phyloP scores from a whole-genome alignment of 2,329 filamentous ascomycete species.

The Thielaviopsis populi region DNA sequence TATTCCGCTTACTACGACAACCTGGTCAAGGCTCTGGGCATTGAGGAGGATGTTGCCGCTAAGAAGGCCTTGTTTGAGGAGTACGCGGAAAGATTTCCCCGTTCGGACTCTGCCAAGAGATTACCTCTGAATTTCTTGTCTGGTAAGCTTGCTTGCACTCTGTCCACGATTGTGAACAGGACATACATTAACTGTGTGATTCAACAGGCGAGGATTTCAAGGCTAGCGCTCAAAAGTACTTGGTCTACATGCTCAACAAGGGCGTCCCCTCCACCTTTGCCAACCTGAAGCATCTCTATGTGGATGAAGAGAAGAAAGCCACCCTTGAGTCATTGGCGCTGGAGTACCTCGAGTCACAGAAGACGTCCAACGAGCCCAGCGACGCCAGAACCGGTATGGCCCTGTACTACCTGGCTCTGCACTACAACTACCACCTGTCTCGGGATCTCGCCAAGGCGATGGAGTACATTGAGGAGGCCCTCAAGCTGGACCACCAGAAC shows the following conservation, averaged over 20 bases:
- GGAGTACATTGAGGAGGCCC: conserved; percentile 68
- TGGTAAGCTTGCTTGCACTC: conserved; percentile 30
- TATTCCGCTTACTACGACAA: conserved; percentile 74
- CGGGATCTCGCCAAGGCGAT: conserved; percentile 70
- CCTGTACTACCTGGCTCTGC: conserved; percentile 87
- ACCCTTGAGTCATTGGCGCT: conserved; percentile 61
- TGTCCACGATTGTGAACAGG: background rate
- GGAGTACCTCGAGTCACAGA: conserved; percentile 48
- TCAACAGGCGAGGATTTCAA: conserved; percentile 59
- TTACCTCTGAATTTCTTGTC: conserved; percentile 80
- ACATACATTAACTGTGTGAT: conserved; percentile 15
- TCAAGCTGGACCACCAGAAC: conserved; percentile 62
- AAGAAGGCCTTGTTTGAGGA: conserved; percentile 58
- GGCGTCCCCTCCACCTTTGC: conserved; percentile 93
- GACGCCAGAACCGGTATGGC: conserved; percentile 27
- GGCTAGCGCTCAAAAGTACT: conserved; percentile 60
- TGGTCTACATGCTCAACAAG: conserved; percentile 74
- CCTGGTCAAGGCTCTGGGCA: conserved; percentile 52
- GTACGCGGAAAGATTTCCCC: conserved; percentile 65
- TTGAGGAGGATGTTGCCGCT: conserved; percentile 44
- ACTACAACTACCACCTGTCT: conserved; percentile 86
- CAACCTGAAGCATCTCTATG: conserved; percentile 88
- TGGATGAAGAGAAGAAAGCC: conserved; percentile 61
- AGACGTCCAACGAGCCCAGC: conserved; percentile 47
- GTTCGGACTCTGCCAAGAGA: conserved; percentile 70